Evolutionary conservation across 2,329 filamentous ascomycete species (phyloP).

Genomic region (Leptographium flavum): DNA sequence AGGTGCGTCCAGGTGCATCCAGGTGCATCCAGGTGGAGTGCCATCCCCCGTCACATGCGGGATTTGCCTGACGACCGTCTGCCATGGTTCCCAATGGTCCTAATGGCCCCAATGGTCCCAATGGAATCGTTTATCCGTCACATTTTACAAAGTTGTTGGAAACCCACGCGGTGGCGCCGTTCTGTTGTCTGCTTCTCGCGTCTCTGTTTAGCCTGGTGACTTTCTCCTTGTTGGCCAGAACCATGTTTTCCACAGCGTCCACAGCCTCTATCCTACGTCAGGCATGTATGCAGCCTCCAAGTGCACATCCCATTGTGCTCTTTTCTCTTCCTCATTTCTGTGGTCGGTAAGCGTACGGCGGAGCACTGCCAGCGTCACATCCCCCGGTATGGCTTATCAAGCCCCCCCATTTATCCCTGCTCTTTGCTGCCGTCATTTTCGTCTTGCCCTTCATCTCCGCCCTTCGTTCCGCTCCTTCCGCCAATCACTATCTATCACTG

Average conservation of each 20-base stretch:
- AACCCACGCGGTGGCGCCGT: background rate
- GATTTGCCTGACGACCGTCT: slow-evolving; percentile 7
- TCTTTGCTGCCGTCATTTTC: background rate
- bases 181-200: background rate
- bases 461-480: background rate
- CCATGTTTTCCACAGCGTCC: no score
- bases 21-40: no score
- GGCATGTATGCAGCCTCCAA: background rate
- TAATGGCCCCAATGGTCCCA: background rate
- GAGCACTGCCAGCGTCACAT: background rate
- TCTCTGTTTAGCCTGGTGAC: background rate
- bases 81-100: background rate
- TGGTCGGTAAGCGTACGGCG: background rate
- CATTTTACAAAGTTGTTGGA: background rate
- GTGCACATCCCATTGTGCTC: background rate
- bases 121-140: background rate
- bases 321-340: background rate
- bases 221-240: no score
- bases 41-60: slow-evolving; percentile 1
- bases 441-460: background rate
- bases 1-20: no score
- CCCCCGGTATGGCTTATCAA: background rate
- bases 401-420: background rate
- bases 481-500: background rate
- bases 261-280: background rate